These are phyloP conservation scores for Eimeria necatrix DNA, from an alignment of 169 alveolate species.

Conservation along the genomic window DNA sequence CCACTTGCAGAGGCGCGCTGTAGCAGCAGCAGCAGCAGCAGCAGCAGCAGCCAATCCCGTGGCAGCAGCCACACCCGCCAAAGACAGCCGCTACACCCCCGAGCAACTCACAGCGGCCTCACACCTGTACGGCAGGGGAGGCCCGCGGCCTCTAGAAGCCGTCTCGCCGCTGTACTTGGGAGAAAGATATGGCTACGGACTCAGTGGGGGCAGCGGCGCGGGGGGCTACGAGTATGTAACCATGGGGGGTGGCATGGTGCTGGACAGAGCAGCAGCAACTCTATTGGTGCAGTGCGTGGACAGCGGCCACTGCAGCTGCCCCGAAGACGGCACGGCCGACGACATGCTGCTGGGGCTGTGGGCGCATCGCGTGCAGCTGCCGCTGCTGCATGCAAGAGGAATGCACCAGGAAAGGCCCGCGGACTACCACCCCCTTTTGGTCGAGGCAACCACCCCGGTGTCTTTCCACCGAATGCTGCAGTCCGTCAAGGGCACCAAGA, in stretches of 20 bases:
- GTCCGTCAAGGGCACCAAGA: conserved; percentile 14
- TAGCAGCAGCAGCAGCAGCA: background rate
- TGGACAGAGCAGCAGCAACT: conserved; percentile 63
- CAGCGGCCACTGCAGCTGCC: conserved; percentile 47
- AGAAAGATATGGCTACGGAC: conserved; percentile 57
- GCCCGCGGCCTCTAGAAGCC: background rate
- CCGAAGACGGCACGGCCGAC: conserved; percentile 65
- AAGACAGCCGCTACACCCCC: conserved; percentile 16
- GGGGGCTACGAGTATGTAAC: conserved; percentile 55
- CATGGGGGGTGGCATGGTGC: conserved; percentile 63
- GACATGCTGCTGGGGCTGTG: conserved; percentile 77
- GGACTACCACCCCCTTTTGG: conserved; percentile 61
- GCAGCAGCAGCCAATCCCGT: background rate
- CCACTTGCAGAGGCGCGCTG: background rate
- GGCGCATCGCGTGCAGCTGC: conserved; percentile 54
- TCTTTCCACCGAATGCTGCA: conserved; percentile 54
- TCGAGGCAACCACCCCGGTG: conserved; percentile 45
- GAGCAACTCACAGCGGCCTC: background rate
- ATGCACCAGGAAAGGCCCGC: conserved; percentile 73
- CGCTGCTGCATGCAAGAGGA: conserved; percentile 58
- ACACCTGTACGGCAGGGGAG: conserved; percentile 17
- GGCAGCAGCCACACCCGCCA: background rate
- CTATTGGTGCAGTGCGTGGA: conserved; percentile 35
- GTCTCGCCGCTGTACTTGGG: conserved; percentile 70
- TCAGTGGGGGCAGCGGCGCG: conserved; percentile 3